Evolutionary conservation across 768 basidiomycete species (phyloP).

Genomic region (Hortiboletus campestris): DNA sequence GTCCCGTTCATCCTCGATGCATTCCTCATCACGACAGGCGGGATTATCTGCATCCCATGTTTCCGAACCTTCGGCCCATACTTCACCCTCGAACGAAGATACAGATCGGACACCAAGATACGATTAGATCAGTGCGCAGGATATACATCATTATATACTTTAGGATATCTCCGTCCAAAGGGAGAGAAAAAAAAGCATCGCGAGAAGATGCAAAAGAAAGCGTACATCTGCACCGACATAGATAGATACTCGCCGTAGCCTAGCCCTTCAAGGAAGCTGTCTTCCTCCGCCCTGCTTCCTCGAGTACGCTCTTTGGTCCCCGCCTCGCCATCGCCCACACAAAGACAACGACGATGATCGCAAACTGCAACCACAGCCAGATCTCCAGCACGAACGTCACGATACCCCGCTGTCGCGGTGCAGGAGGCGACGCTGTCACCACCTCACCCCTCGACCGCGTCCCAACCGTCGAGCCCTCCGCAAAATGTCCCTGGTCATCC

Average conservation of each 20-base stretch:
- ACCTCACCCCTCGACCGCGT: conserved; percentile 3
- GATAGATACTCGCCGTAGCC: neutral
- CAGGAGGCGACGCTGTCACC: conserved; percentile 10
- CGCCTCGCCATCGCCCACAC: conserved; percentile 77
- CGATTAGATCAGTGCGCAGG: conserved; percentile 14
- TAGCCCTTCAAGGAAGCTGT: conserved; percentile 13
- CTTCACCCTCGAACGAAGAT: no score
- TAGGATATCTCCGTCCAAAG: conserved; percentile 16
- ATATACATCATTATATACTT: conserved; percentile 25
- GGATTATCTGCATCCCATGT: no score
- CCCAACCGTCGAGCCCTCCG: neutral
- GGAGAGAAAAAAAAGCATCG: neutral
- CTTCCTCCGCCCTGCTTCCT: conserved; percentile 39
- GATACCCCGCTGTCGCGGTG: conserved; percentile 33
- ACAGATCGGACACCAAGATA: neutral
- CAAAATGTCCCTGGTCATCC: conserved; percentile 6
- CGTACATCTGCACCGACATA: conserved; percentile 6
- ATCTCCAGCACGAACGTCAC: conserved; percentile 60
- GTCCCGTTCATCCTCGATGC: no score
- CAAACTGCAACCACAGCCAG: conserved; percentile 86
- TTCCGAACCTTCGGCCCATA: no score
- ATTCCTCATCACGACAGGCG: no score
- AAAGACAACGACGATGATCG: conserved; percentile 70
- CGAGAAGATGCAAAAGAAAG: conserved; percentile 2
- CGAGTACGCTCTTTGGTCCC: conserved; percentile 69